These are phyloP conservation scores for Aspergillus homomorphus DNA, from an alignment of 495 filamentous ascomycete genomes.

Conservation along the genomic window DNA sequence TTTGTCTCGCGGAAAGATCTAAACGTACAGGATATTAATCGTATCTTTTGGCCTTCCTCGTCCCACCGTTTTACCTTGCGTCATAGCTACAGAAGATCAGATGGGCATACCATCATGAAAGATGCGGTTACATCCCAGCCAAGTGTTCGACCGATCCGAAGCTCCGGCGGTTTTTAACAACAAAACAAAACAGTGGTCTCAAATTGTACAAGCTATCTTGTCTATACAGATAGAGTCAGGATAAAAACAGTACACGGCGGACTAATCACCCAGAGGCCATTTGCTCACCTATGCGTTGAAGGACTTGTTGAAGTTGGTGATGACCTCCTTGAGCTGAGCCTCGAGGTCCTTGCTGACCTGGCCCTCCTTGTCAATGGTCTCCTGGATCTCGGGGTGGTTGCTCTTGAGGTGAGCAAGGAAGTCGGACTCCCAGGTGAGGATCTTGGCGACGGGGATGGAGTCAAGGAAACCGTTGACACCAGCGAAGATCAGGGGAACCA, in stretches of 20 bases:
- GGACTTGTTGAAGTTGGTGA: constrained; percentile 85
- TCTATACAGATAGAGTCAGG: constrained; percentile 53
- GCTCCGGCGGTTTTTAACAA: constrained; percentile 24
- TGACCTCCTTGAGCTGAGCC: constrained; percentile 76
- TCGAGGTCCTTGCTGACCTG: constrained; percentile 93
- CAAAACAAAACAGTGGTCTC: constrained; percentile 49
- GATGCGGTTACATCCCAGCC: constrained; percentile 20
- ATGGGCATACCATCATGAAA: constrained; percentile 10
- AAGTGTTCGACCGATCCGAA: constrained; percentile 18
- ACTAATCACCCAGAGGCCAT: constrained; percentile 36
- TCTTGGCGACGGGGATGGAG: constrained; percentile 77
- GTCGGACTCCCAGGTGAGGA: constrained; percentile 89
- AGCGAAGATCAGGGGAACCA: constrained; percentile 99
- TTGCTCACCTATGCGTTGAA: constrained; percentile 61
- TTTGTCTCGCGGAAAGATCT: constrained; percentile 44
- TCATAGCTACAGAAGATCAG: constrained; percentile 21
- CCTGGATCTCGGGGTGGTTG: constrained; percentile 78
- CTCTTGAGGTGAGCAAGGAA: constrained; percentile 87
- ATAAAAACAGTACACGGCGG: constrained; percentile 38
- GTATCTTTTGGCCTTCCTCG: constrained; percentile 34
- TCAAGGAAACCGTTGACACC: constrained; percentile 98
- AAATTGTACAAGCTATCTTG: constrained; percentile 57
- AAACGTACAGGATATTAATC: constrained; percentile 53
- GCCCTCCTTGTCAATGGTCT: constrained; percentile 94
- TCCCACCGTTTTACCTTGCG: constrained; percentile 21